A percentile compares a stretch with the other conserved stretches of the same genome.
These are phyloP conservation scores for Terana coerulea DNA, from an alignment of 768 basidiomycete genomes.

Conservation along the genomic window DNA sequence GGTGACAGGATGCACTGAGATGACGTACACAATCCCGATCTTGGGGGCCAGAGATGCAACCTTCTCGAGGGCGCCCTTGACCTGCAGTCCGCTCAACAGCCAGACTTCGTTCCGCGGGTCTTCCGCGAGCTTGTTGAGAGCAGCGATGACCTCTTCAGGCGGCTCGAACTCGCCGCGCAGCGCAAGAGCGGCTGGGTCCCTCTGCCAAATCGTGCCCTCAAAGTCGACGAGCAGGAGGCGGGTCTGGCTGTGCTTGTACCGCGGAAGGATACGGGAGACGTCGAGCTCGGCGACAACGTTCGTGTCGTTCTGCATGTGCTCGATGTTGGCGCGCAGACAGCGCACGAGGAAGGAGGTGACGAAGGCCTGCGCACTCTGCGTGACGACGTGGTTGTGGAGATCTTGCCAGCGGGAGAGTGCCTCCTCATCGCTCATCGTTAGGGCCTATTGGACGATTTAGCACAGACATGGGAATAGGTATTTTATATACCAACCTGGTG, in stretches of 20 bases:
- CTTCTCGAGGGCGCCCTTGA: constrained; percentile 59
- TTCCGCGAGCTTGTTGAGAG: constrained; percentile 55
- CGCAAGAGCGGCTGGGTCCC: constrained; percentile 39
- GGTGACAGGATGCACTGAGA: too few relatives aligned
- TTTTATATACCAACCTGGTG: too few relatives aligned
- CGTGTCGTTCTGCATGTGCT: constrained; percentile 46
- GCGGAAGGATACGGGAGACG: constrained; percentile 52
- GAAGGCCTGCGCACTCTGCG: constrained; percentile 84
- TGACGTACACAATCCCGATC: constrained; percentile 73
- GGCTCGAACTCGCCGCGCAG: constrained; percentile 30
- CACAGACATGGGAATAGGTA: too few relatives aligned
- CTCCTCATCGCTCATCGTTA: constrained; percentile 77
- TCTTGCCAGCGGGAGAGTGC: constrained; percentile 74
- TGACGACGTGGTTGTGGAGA: constrained; percentile 79
- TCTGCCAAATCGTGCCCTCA: constrained; percentile 73
- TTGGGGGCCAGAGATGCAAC: constrained; percentile 58
- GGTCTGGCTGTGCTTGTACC: constrained; percentile 61
- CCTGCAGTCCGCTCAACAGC: constrained; percentile 72
- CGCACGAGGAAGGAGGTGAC: constrained; percentile 76
- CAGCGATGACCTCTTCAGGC: constrained; percentile 35
- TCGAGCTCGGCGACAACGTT: constrained; percentile 38
- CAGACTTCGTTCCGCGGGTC: constrained; percentile 76
- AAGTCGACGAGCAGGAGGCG: constrained; percentile 73
- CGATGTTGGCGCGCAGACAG: constrained; percentile 66
- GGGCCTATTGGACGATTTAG: too few relatives aligned